Evolutionary conservation across 2,329 filamentous ascomycete genomes (phyloP).

Genomic region (Claviceps arundinis): DNA sequence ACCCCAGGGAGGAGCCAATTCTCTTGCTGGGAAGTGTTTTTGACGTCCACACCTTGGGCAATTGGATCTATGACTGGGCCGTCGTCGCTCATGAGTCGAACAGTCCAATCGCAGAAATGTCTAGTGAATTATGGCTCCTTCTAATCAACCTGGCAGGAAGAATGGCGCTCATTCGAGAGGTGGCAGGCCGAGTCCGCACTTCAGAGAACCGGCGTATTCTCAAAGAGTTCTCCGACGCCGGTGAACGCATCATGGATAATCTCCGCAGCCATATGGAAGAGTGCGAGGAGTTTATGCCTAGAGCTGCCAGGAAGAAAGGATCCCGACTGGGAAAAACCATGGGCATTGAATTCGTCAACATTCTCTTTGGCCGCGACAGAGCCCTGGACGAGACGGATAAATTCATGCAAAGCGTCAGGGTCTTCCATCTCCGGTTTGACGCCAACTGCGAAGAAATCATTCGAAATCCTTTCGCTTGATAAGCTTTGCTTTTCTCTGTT

Average conservation of each 20-base stretch:
- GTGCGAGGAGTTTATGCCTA: constrained; percentile 92
- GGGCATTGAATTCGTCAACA: constrained; percentile 89
- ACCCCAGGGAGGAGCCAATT: constrained; percentile 85
- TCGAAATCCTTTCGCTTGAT: constrained; percentile 41
- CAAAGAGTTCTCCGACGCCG: constrained; percentile 80
- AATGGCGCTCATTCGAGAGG: constrained; percentile 79
- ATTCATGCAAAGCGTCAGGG: constrained; percentile 75
- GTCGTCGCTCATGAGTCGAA: constrained; percentile 75
- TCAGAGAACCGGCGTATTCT: constrained; percentile 66
- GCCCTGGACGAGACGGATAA: constrained; percentile 84
- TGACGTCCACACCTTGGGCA: constrained; percentile 91
- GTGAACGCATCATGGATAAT: constrained; percentile 73
- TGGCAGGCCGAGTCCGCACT: constrained; percentile 56
- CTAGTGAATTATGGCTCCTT: constrained; percentile 88
- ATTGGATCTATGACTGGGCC: constrained; percentile 99
- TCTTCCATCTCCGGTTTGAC: constrained; percentile 90
- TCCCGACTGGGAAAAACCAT: constrained; percentile 70
- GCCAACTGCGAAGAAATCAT: constrained; percentile 91
- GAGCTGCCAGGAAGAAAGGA: constrained; percentile 64
- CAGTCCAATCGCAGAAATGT: constrained; percentile 77
- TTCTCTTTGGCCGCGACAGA: constrained; percentile 83
- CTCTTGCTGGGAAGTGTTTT: constrained; percentile 91
- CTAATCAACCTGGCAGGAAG: constrained; percentile 90
- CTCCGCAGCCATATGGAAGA: constrained; percentile 78
- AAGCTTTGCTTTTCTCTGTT: no score